These are phyloP conservation scores for Nemania sp. DNA, from an alignment of 2,329 filamentous ascomycete genomes.

Conservation along the genomic window DNA sequence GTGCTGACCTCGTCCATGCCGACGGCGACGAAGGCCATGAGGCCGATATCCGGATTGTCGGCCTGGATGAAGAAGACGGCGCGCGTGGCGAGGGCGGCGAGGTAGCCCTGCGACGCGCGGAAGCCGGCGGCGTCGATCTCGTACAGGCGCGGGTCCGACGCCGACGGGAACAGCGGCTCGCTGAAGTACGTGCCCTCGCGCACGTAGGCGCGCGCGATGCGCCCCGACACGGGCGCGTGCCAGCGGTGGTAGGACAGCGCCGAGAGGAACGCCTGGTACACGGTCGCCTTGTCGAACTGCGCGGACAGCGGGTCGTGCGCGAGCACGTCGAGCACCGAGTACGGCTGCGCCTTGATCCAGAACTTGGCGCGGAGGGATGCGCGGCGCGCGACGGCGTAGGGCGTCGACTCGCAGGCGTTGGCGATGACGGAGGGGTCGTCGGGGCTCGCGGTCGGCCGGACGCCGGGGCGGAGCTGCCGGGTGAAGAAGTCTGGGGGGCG, in stretches of 20 bases:
- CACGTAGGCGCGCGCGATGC: constrained; percentile 54
- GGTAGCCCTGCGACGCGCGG: constrained; percentile 64
- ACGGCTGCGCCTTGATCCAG: constrained; percentile 65
- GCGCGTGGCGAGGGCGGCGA: constrained; percentile 69
- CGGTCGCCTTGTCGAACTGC: constrained; percentile 57
- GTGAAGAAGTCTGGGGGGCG: constrained; percentile 57
- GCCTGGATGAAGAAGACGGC: constrained; percentile 73
- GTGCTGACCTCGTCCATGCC: constrained; percentile 80
- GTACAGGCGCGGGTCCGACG: constrained; percentile 27
- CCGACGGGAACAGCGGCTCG: constrained; percentile 48
- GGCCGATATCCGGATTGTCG: constrained; percentile 66
- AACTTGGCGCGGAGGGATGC: constrained; percentile 56
- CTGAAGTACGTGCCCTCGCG: constrained; percentile 63
- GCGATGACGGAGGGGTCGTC: constrained; percentile 55
- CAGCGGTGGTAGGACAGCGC: constrained; percentile 65
- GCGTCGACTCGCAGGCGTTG: constrained; percentile 61
- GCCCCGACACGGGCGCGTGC: constrained; percentile 63
- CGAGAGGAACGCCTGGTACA: constrained; percentile 65
- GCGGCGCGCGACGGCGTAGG: constrained; percentile 45
- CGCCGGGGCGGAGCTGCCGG: constrained; percentile 50
- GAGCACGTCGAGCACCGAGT: constrained; percentile 59
- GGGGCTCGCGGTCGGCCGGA: constrained; percentile 54
- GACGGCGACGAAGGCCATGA: constrained; percentile 72
- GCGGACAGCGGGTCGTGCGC: constrained; percentile 50
- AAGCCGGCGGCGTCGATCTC: constrained; percentile 39